Base-by-base conservation (phyloP, 257 asterid species). In the Nemophila menziesii region DNA sequence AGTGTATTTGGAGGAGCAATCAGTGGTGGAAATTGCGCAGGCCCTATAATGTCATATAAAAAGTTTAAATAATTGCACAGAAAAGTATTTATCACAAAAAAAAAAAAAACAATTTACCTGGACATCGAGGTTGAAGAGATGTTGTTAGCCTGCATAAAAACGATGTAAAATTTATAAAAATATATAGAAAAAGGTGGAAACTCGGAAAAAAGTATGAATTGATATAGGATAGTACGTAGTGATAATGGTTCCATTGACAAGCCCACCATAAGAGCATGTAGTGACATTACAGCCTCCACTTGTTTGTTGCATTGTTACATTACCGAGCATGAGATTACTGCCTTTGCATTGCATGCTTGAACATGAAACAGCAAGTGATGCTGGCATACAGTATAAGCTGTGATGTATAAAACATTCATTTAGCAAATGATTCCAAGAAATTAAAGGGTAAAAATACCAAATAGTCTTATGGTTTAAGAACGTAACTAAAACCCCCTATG, bases 261-360 rank as follows among this genome's bases (percentile, higher is more conserved):
- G 71, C 42, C 98, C 97, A 43, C 70, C 59, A 59, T 90, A 90
- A 66, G 61, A 69, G 65, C 98, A 90, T 54, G 98, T 66, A 51
- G 98, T 90, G 53, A 90, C 89, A 29, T 79, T 84, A 85, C 98
- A 90, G 19, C 98, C 98, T 39, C 65, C 98, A 18, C 79, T 52
- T 0, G 86, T 63, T 64, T 82, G 96, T 53, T 85, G 93, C n/a
- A 56, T 34, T 5, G 96, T 85, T 18, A 68, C 23, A 41, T 85
- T 90, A 53, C 98, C 98, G 0, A 90, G 40, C 86, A 85, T 81
- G 60, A 90, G 87, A 60, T 79, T 81, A 53, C 96, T 90, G 44
- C 46, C 67, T 55, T 54, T 67, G 69, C 98, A 90, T 65, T 90
- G 98, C 98, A 90, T 85, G 72, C 96, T 90, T 36, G 98, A 85